Percentiles rank a stretch among this genome's conserved stretches.
phyloP scores from a whole-genome alignment of 2,329 filamentous ascomycete genomes.

The Neofusicoccum umdonicola region DNA sequence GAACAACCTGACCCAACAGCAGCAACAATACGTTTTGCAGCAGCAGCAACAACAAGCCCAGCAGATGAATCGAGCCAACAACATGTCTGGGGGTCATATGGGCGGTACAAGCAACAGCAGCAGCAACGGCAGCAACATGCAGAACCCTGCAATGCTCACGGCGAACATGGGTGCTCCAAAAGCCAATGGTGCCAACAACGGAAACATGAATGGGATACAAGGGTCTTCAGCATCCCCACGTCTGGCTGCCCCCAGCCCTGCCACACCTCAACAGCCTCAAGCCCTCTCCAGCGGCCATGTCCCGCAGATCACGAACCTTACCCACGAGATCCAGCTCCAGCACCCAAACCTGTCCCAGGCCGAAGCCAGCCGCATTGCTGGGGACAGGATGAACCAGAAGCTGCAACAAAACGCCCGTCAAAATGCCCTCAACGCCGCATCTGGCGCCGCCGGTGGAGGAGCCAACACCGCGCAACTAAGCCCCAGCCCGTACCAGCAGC shows the following conservation, averaged over 20 bases:
- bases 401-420: constrained; percentile 5
- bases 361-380: constrained; percentile 8
- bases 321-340: constrained; percentile 10
- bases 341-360: constrained; percentile 7
- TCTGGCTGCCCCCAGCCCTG: background rate
- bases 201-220: constrained; percentile 13
- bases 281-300: constrained; percentile 17
- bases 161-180: constrained; percentile 7
- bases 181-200: constrained; percentile 1
- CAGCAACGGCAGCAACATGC: background rate
- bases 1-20: constrained; percentile 29
- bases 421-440: constrained; percentile 34
- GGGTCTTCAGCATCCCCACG: constrained; percentile 12
- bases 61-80: constrained; percentile 14
- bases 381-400: constrained; percentile 14
- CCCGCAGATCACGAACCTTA: constrained; percentile 15
- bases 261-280: constrained; percentile 12
- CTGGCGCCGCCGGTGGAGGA: constrained; percentile 17
- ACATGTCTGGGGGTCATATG: constrained; percentile 3
- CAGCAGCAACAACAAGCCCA: constrained; percentile 24
- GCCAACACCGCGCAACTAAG: background rate
- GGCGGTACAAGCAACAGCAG: background rate
- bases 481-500: constrained; percentile 17
- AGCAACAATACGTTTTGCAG: constrained; percentile 1
- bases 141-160: constrained; percentile 2